Conservation (phyloP, 2,329 filamentous ascomycete species). For the Canariomyces notabilis region DNA sequence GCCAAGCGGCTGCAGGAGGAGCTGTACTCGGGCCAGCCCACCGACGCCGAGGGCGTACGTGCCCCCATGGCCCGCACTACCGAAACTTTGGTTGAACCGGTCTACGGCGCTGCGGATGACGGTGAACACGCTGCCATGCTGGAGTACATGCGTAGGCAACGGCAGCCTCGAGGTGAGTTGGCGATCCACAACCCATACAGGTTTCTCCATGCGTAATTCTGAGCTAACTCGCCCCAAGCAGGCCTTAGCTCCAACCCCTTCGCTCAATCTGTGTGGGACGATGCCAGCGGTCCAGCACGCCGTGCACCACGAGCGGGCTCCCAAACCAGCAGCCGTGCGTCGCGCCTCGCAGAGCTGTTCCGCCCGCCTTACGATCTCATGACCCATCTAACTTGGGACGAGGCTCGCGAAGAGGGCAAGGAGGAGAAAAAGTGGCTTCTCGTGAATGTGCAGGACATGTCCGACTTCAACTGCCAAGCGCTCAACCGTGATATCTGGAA, state of each 20-base stretch:
- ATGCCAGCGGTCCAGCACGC: constrained; percentile 21
- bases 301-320: constrained; percentile 33
- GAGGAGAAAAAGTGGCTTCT: constrained; percentile 89
- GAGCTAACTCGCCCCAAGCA: constrained; percentile 1
- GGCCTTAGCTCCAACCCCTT: constrained; percentile 33
- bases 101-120: constrained; percentile 47
- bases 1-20: constrained; percentile 88
- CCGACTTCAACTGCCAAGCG: constrained; percentile 89
- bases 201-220: neutral
- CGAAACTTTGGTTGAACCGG: constrained; percentile 81
- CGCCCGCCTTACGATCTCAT: constrained; percentile 90
- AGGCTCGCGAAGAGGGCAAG: constrained; percentile 79
- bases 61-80: constrained; percentile 89
- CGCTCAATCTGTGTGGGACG: constrained; percentile 37
- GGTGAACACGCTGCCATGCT: constrained; percentile 54
- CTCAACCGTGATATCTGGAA: constrained; percentile 97
- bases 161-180: constrained; percentile 19
- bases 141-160: constrained; percentile 55
- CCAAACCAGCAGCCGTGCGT: constrained; percentile 66
- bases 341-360: constrained; percentile 83
- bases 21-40: constrained; percentile 59
- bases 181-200: neutral
- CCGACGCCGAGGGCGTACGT: constrained; percentile 61
- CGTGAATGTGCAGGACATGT: constrained; percentile 90
- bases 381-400: constrained; percentile 71